Evolutionary conservation across 208 protist genomes (phyloP), one percentile per base, ranked within the genome.

Genomic region (Leishmania braziliensis): DNA sequence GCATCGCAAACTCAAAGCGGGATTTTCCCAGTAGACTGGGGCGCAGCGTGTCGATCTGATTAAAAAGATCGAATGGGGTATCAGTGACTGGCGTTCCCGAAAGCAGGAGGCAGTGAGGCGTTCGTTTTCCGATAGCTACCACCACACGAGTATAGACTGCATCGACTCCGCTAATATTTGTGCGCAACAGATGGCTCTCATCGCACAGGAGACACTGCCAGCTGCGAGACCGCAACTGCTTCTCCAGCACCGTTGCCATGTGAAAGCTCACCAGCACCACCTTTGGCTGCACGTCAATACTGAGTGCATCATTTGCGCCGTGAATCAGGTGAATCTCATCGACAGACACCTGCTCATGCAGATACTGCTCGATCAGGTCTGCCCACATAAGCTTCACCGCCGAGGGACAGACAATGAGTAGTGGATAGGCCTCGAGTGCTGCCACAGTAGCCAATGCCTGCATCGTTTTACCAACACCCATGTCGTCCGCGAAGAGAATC

Each of bases 391-490:
- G 79, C 68, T 94, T 92, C 26, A 97, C 75, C 1, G 89, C 91
- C 12, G 94, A 91, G 20, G 94, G 94, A 62, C 89, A 93, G n/a
- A 97, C 88, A 54, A 95, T 86, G 46, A 97, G 89, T 36, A 91
- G 69, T 23, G 94, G 94, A 85, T 89, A 97, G 10, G 88, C 87
- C 16, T 82, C 72, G 46, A 95, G 77, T n/a, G 86, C 86, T 23
- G 85, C 88, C 58, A 97, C 71, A 2, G 86, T 90, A 33, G 88
- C 94, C 65, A 97, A 78, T 4, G 91, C 90, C 66, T 94, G 82
- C 33, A 97, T 79, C 4, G 94, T 97, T 72, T 97, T 97, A 10
- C 94, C 94, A 53, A 95, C 91, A 29, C 94, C 94, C 94, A 97
- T 97, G 69, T 97, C 94, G 82, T 97, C 94, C 8, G 91, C 92